Evolutionary conservation across 2,329 filamentous ascomycete genomes (phyloP), one percentile per base, ranked within the genome.

Genomic region (Penicillium sp.): DNA sequence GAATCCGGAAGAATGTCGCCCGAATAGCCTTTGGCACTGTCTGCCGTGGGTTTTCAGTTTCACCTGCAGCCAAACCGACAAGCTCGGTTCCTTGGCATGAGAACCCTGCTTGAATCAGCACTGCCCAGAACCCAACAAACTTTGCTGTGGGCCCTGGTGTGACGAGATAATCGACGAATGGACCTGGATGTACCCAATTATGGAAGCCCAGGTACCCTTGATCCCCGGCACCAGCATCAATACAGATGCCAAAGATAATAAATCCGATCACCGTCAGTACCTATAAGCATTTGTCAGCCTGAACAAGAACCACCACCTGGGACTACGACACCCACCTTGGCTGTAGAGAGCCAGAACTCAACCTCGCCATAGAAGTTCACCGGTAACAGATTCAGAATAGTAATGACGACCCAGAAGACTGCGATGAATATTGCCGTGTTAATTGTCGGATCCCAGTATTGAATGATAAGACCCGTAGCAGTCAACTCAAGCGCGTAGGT

Each of bases 281-380:
- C 47, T 48, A 37, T 27, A 11, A 10, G 33, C 3, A 8, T 3
- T 16, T 10, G 31, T 48, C 35, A 48, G 47, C 7, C 8, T 24
- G 6, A 33, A 21, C 5, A 3, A 35, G 21, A 16, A 13, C 26
- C 13, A 19, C 13, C 3, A 16, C 7, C 6, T 14, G 6, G 4
- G 31, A 4, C 14, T 44, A 24, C 8, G 31, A 2, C 6, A 48
- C 19, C 16, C 5, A 59, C 54, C 29, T 62, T 62, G 21, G 59
- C 43, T 10, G 48, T 55, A 10, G 53, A 55, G 11, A 62, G 39
- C 57, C 54, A 62, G 24, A 62, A 62, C 31, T 62, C 59, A 5
- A 56, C 5, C 31, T 62, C 59, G 6, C 59, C 59, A 39, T 59
- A 62, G 35, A 59, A 59, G 16, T 54, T 57, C 13, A 62, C 59